Evolutionary conservation across 2,329 filamentous ascomycete species (phyloP), one percentile per base, ranked within the genome.

Genomic region (Ophiostoma pallidulum): DNA sequence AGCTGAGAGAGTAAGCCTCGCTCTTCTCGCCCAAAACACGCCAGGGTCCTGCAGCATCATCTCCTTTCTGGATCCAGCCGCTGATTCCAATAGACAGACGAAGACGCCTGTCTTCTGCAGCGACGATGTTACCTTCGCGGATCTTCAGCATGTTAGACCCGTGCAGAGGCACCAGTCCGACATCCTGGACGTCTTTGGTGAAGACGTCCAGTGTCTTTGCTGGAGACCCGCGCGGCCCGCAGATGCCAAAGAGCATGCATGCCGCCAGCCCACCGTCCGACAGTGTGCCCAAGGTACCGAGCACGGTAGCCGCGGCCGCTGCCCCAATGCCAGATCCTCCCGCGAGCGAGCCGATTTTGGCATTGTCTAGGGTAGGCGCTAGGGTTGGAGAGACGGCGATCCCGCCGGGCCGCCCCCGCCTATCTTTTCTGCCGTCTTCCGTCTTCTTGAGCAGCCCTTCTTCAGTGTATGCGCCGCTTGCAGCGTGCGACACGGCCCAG

Each of bases 171-270:
- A 95, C 66, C 57, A 97, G 86, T 0, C 80, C 87, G 63, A 96
- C 94, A 59, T 97, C 90, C 57, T 87, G 80, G 14, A 97, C 82
- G 54, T 95, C 88, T 56, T 80, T 81, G 10, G 84, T 77, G 61
- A 94, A 94, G n/a, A 82, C 74, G 54, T 95, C 87, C 73, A 96
- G 85, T 73, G 90, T 87, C 62, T 89, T 83, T 45, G 82, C 80
- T 0, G 85, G 86, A 73, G 49, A 38, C 0, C 94, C 90, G 31
- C 82, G 78, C 1, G 83, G 81, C 37, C 86, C 86, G 60, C 94
- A 95, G n/a, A 92, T 86, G 8, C 92, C 92, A 59, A 97, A 96
- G 33, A 97, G 69, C 32, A 84, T 80, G 14, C 90, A 91, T 26
- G 95, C 83, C 36, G 89, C 71, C 14, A 92, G 76, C 5, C 82